phyloP scores from a whole-genome alignment of 129 eudicot species.

The Chrysanthemum makinoi region DNA sequence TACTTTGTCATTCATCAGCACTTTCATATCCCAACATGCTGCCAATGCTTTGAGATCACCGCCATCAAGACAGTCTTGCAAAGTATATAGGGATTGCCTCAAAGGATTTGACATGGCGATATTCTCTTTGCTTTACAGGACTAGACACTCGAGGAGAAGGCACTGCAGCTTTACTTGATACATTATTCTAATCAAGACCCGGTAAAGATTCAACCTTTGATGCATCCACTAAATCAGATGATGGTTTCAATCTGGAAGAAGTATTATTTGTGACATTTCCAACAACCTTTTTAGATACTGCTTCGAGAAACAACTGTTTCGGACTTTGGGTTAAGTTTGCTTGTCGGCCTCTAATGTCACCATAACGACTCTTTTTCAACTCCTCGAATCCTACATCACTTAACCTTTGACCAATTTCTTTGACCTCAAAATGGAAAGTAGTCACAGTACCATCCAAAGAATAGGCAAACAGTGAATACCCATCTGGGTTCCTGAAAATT shows the following conservation, averaged over 20 bases:
- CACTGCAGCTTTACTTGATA: slow-evolving; percentile 37
- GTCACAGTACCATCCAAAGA: no score
- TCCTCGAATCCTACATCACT: slow-evolving; percentile 74
- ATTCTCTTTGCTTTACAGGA: slow-evolving; percentile 95
- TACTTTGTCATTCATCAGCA: no score
- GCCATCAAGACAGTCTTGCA: no score
- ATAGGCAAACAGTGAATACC: no score
- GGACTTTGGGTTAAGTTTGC: slow-evolving; percentile 90
- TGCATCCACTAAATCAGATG: slow-evolving; percentile 32
- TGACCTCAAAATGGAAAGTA: no score
- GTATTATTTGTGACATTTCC: slow-evolving; percentile 31
- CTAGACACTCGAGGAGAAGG: slow-evolving; percentile 49
- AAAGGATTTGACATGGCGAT: no score
- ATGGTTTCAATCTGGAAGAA: slow-evolving; percentile 46
- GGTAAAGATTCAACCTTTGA: slow-evolving; percentile 48
- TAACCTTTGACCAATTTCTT: slow-evolving; percentile 60
- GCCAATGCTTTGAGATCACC: no score
- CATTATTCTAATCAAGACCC: slow-evolving; percentile 50
- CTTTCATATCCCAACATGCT: no score
- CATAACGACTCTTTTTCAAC: slow-evolving; percentile 82
- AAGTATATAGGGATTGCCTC: no score
- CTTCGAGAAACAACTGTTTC: slow-evolving; percentile 87
- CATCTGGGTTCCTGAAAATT: no score
- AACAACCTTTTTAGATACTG: slow-evolving; percentile 68
- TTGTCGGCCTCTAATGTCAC: slow-evolving; percentile 85